Evolutionary conservation across 768 basidiomycete genomes (phyloP).

Genomic region (Rubroboletus pulcherrimus): DNA sequence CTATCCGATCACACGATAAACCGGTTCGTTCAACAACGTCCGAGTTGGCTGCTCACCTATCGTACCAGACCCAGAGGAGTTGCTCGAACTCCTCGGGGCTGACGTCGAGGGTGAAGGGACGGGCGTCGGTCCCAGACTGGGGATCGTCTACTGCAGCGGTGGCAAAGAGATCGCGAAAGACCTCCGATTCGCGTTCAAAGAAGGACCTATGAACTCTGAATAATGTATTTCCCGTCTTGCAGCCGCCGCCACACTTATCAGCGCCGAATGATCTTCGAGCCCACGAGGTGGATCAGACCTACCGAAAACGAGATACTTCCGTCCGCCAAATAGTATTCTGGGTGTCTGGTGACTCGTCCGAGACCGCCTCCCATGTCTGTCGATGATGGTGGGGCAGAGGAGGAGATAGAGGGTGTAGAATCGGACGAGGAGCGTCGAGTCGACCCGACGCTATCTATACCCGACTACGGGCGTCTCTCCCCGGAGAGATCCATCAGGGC

Average conservation of each 20-base stretch:
- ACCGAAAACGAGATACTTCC: conserved; percentile 17
- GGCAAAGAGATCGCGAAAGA: conserved; percentile 38
- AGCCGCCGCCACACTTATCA: conserved; percentile 7
- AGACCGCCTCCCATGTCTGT: conserved; percentile 16
- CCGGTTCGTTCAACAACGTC: background rate
- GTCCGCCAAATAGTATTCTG: conserved; percentile 10
- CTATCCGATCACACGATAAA: conserved; percentile 29
- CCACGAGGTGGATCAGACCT: background rate
- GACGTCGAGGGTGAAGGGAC: conserved; percentile 43
- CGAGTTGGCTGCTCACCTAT: conserved; percentile 35
- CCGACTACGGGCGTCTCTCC: conserved; percentile 13
- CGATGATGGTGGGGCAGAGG: background rate
- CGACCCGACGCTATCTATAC: conserved; percentile 18
- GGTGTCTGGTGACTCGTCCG: background rate
- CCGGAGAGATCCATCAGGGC: conserved; percentile 15
- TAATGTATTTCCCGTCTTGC: conserved; percentile 45
- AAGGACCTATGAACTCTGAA: conserved; percentile 58
- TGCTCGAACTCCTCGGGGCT: conserved; percentile 44
- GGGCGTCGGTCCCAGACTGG: conserved; percentile 34
- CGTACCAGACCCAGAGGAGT: conserved; percentile 59
- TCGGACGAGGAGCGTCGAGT: background rate
- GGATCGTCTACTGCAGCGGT: conserved; percentile 26
- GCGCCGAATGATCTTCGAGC: background rate
- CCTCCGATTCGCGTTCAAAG: conserved; percentile 52
- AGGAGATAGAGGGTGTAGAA: background rate